Base-by-base conservation (phyloP, 441 rosid genomes). In the Manihot esculenta region DNA sequence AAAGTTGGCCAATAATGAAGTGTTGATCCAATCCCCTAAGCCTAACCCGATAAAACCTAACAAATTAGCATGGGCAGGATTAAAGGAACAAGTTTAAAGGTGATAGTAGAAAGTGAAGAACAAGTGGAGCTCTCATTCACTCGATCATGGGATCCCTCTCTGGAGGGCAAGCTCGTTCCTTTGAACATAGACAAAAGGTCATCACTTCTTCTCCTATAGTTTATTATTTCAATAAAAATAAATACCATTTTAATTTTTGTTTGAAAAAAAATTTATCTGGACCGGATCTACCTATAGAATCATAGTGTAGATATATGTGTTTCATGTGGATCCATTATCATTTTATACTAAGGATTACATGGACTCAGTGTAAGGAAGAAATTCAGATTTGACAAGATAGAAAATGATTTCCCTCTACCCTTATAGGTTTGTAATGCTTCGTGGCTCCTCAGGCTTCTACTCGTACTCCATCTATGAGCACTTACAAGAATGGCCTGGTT, bases 141-240 rank as follows among this genome's bases (percentile, higher is more conserved):
- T 64, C 87, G 98, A 75, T 70, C 50, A n/a, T 91, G 91, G 89
- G 87, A 89, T 82, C 57, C 83, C n/a, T 83, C 94, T 23, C 85
- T 70, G 14, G 76, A 82, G 51, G 78, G 79, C 9, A 72, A 73
- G 62, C 63, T 79, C 61, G 90, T 84, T 65, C 91, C 98, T 20
- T 74, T 91, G 45, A 89, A 89, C 72, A 85, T 93, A 53, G 96
- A 93, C 80, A 93, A 89, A 78, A 88, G 98, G 98, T 84, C 3
- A 30, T 30, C 38, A 0, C 3, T 17, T 5, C 18, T 33, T 9
- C 7, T 17, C 1, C 2, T 50, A 35, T 35, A 35, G 5, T 35
- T 35, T 35, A 35, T 35, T 6, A 35, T 35, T 35, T 35, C 41
- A 4, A 2, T 35, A 7, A 5, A 35, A 2, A 35, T 35, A 2